A percentile compares a stretch with the other conserved stretches of the same genome.
These are phyloP conservation scores for Mrakiaceae sp. DNA, from an alignment of 1,284 basidiomycete species.

Conservation along the genomic window DNA sequence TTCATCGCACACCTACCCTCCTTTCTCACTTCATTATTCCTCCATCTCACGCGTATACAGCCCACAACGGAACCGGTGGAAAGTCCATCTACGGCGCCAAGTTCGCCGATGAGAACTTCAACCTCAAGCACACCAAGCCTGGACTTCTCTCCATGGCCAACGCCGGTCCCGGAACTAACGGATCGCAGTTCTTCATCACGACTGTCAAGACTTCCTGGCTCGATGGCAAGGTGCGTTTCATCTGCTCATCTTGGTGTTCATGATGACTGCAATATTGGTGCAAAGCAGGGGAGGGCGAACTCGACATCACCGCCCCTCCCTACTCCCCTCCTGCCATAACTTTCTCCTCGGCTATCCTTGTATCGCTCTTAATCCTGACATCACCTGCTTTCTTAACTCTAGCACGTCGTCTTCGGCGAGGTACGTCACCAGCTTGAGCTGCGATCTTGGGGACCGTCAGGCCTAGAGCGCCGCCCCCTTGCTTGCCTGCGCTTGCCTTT, in stretches of 20 bases:
- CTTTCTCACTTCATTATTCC: conserved; percentile 23
- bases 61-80: conserved; percentile 64
- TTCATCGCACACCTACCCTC: conserved; percentile 4
- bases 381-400: background rate
- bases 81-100: conserved; percentile 87
- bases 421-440: too few relatives aligned
- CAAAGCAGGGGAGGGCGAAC: too few relatives aligned
- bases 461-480: too few relatives aligned
- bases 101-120: conserved; percentile 85
- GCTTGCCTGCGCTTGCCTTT: too few relatives aligned
- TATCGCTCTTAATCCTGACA: background rate
- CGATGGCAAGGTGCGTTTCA: conserved; percentile 8
- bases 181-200: conserved; percentile 17
- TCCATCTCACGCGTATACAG: background rate
- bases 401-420: conserved; percentile 14
- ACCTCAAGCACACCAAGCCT: conserved; percentile 40
- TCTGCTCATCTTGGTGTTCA: background rate
- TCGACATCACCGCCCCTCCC: background rate
- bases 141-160: conserved; percentile 91
- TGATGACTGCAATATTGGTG: too few relatives aligned
- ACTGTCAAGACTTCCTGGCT: conserved; percentile 7
- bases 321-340: background rate
- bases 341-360: background rate
- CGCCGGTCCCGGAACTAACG: conserved; percentile 17
- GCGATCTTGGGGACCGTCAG: too few relatives aligned